Evolutionary conservation across 805 yeast species (phyloP), one percentile per base, ranked within the genome.

Genomic region (Kodamaea kakaduensis): DNA sequence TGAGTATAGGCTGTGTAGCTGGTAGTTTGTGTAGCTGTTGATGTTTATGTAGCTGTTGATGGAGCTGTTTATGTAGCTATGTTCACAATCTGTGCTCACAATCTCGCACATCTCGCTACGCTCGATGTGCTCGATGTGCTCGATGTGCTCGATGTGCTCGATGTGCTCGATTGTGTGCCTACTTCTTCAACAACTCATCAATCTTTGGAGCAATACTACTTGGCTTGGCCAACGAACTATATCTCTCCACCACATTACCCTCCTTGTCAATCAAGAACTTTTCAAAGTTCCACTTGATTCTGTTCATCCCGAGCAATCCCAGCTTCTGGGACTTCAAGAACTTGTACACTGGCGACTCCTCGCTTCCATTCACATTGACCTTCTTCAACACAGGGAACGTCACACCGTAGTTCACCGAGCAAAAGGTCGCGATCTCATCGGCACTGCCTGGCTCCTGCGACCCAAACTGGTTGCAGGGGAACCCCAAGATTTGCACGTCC

Each of bases 381-480:
- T 89, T 90, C 57, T 75, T 71, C 75, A 90, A 65, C 20, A 90
- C 73, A 19, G 96, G 96, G 81, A 93, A 90, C 12, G 83, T 68
- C 26, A 90, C 97, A 36, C 96, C 96, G 58, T 80, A 93, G 68
- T 86, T 88, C 51, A 78, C 54, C 28, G 75, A 61, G 61, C 96
- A 88, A 64, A 83, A 84, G 30, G 70, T 59, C 14, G 77, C 78
- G 45, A 86, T 85, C 51, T 84, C 88, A 38, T 78, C 68, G 21
- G 57, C 48, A 12, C 43, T 34, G 3, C 69, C 69, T 17, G 71
- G 71, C 47, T 67, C 73, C 48, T 67, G 71, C 36, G 50, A 45
- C 18, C 61, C 63, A 33, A 67, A 67, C 46, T 67, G 73, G 54
- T 67, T 65, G 44, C 71, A 63, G 35, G 73, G 73, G 54, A 67